Evolutionary conservation across 1,284 basidiomycete species (phyloP).

Genomic region (Leccinum glutinopallens): DNA sequence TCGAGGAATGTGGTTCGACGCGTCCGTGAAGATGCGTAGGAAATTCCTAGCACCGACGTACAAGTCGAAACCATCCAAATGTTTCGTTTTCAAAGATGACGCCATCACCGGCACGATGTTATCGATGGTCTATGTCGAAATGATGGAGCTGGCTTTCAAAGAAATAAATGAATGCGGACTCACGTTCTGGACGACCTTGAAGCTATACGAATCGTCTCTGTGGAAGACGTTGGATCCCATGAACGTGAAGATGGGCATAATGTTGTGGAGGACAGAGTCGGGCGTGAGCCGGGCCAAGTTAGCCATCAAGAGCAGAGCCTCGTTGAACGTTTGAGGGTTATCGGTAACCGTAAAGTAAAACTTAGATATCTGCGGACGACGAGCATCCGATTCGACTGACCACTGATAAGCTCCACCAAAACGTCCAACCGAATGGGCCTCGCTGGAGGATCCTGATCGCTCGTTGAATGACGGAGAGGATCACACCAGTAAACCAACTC

Average conservation of each 20-base stretch:
- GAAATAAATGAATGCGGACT: conserved; percentile 3
- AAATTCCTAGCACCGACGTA: conserved; percentile 73
- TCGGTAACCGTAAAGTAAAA: conserved; percentile 59
- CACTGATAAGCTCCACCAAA: conserved; percentile 84
- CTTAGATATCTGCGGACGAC: conserved; percentile 8
- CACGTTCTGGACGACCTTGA: conserved; percentile 93
- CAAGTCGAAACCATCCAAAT: conserved; percentile 58
- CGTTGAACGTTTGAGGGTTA: conserved; percentile 95
- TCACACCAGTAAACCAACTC: conserved; percentile 20
- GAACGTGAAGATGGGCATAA: conserved; percentile 99
- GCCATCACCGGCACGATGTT: conserved; percentile 94
- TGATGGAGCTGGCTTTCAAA: conserved; percentile 7
- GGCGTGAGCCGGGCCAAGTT: conserved; percentile 84
- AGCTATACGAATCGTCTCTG: conserved; percentile 94
- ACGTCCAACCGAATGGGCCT: conserved; percentile 73
- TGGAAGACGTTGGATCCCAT: conserved; percentile 98
- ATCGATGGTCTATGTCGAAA: conserved; percentile 74
- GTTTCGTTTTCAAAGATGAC: conserved; percentile 63
- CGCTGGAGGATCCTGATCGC: conserved; percentile 46
- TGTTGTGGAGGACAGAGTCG: conserved; percentile 89
- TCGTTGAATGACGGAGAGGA: conserved; percentile 12
- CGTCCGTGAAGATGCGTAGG: conserved; percentile 87
- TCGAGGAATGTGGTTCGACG: conserved; percentile 83
- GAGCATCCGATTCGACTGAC: conserved; percentile 43
- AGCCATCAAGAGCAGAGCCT: conserved; percentile 89